Base-by-base conservation (phyloP, 192 early-diverging fungal genomes). In the Mortierella claussenii region DNA sequence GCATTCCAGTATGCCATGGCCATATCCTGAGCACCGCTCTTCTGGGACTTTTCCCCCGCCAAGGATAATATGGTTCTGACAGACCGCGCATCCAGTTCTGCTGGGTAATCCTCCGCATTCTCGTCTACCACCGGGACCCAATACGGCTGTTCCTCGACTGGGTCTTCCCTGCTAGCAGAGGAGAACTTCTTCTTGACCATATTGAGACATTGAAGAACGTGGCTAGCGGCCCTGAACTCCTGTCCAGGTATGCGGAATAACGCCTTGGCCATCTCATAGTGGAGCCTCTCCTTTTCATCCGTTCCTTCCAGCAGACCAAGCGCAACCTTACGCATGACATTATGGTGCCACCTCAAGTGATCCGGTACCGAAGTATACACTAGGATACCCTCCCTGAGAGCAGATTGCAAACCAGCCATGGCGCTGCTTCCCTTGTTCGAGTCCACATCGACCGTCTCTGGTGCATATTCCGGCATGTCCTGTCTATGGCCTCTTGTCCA, bases 11-110 rank as follows among this genome's bases (percentile, higher is more conserved):
- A 62, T 13, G 58, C 52, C 21, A 76, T 45, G 2, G 73, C 64
- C 34, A 62, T 47, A 21, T 76, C 64, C 59, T 76, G 73, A 13
- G 73, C 73, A 0, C 73, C 73, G 57, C 64, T 76, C 73, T 67
- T 76, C 37, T 67, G 65, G 11, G 73, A 76, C 37, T 67, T 76
- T 42, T 76, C 73, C 2, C 64, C 73, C 13, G 73, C 73, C 3
- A 43, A 46, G 3, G 73, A 57, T 3, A 76, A 53, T 17, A 76
- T 62, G 4, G 20, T 23, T 13, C 73, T 60, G 30, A 76, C 13
- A 15, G 65, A 46, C 37, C 51, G 42, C 1, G 55, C 37, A 32
- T 60, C 57, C 20, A 67, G 28, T 1, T 67, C 59, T 2, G 40
- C 10, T 0, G 17, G 17, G 0, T 20, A 20, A 32, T 21, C 40